Conservation (phyloP, 441 rosid genomes). For the Jatropha podagrica region DNA sequence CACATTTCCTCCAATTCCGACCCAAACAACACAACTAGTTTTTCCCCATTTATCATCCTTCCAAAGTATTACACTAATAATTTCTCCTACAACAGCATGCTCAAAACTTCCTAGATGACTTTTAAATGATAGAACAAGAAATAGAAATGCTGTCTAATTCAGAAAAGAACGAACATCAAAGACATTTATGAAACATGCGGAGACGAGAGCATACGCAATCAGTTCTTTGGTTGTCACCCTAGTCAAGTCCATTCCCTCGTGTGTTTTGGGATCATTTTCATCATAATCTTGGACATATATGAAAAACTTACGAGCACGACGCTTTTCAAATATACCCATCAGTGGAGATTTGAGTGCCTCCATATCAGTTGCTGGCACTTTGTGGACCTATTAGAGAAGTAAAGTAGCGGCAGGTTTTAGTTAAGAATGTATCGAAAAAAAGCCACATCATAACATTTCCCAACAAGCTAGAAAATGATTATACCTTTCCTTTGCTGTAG, state of each 20-base stretch:
- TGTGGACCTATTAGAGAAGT: constrained; percentile 56
- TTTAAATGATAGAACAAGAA: background rate
- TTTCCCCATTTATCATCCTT: background rate
- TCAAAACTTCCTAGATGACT: background rate
- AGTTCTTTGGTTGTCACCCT: constrained; percentile 74
- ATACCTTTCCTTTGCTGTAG: constrained; percentile 83
- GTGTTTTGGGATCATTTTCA: constrained; percentile 80
- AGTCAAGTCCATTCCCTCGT: constrained; percentile 87
- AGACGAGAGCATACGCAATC: constrained; percentile 57
- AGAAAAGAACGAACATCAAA: background rate
- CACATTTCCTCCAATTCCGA: background rate
- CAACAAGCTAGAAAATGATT: constrained; percentile 7
- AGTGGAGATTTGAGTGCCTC: constrained; percentile 92
- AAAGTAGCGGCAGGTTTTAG: constrained; percentile 8
- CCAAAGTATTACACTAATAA: background rate
- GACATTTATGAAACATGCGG: background rate
- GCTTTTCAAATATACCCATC: constrained; percentile 95
- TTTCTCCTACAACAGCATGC: background rate
- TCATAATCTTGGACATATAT: constrained; percentile 74
- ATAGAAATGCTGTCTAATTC: background rate
- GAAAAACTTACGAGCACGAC: constrained; percentile 85
- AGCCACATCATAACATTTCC: background rate
- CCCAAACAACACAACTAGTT: background rate
- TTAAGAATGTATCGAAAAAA: background rate
- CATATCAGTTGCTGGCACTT: constrained; percentile 90